phyloP scores from a whole-genome alignment of 139 green algal species.

The Astrephomene gubernaculifera region DNA sequence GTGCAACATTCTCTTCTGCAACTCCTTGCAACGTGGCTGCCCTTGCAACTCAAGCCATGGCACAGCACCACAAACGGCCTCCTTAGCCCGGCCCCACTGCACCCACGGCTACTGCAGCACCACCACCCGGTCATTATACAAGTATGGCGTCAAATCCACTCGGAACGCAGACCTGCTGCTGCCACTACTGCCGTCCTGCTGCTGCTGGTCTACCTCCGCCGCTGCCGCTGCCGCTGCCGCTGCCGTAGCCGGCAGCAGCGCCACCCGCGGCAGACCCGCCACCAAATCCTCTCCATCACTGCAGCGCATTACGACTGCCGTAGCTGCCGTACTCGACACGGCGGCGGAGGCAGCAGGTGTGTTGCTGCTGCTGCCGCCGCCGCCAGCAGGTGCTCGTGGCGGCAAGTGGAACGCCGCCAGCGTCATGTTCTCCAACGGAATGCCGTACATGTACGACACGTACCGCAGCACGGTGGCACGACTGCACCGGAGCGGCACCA shows the following conservation, averaged over 20 bases:
- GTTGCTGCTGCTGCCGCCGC: background rate
- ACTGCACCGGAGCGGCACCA: constrained; percentile 82
- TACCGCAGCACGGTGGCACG: constrained; percentile 84
- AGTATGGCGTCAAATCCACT: constrained; percentile 27
- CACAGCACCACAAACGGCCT: no score
- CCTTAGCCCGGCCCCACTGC: no score
- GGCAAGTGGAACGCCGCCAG: constrained; percentile 50
- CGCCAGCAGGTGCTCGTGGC: background rate
- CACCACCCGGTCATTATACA: background rate
- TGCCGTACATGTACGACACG: constrained; percentile 65
- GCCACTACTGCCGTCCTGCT: background rate
- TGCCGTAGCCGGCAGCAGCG: constrained; percentile 43
- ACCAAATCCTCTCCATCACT: constrained; percentile 70
- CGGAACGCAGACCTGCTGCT: background rate
- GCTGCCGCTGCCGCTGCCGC: background rate
- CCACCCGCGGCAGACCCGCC: constrained; percentile 62
- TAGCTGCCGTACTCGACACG: background rate
- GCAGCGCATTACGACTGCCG: constrained; percentile 9
- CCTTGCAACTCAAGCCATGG: no score
- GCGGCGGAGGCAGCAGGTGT: constrained; percentile 22
- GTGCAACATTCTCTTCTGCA: no score
- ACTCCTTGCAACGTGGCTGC: no score
- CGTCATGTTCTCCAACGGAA: constrained; percentile 55
- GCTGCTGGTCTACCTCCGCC: background rate
- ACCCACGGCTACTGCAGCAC: background rate